These are phyloP conservation scores for Ogataea zsoltii DNA, from an alignment of 805 yeast species.

Conservation along the genomic window DNA sequence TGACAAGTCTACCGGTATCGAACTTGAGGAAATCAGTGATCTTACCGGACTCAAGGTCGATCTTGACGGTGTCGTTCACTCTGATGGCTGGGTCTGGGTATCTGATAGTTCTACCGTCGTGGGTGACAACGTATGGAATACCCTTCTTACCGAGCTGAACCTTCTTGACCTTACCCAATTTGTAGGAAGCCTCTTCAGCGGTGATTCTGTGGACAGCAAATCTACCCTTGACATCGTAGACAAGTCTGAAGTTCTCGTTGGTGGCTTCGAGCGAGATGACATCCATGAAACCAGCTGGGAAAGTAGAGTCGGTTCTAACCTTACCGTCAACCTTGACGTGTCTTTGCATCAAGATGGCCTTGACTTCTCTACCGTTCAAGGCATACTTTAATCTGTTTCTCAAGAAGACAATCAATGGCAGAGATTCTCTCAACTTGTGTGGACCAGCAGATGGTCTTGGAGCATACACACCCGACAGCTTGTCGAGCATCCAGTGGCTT, in stretches of 20 bases:
- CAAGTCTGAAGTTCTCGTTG: slow-evolving; percentile 98
- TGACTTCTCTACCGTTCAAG: slow-evolving; percentile 97
- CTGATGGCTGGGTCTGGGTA: slow-evolving; percentile 98
- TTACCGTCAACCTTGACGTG: slow-evolving; percentile 98
- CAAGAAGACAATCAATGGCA: slow-evolving; percentile 94
- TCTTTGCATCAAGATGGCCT: slow-evolving; percentile 97
- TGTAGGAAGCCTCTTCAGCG: slow-evolving; percentile 97
- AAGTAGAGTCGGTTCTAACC: slow-evolving; percentile 98
- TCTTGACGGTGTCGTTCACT: slow-evolving; percentile 97
- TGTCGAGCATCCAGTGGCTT: slow-evolving; percentile 99
- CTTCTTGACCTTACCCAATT: slow-evolving; percentile 96
- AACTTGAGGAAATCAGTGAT: slow-evolving; percentile 85
- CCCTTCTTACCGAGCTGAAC: slow-evolving; percentile 98
- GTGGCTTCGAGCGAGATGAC: slow-evolving; percentile 97
- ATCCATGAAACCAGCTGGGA: slow-evolving; percentile 99
- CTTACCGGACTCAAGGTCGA: slow-evolving; percentile 95
- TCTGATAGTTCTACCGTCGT: slow-evolving; percentile 99
- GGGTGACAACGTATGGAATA: slow-evolving; percentile 97
- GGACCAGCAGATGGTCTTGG: slow-evolving; percentile 99
- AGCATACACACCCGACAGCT: slow-evolving; percentile 98
- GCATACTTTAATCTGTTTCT: slow-evolving; percentile 99
- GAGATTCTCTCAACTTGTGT: slow-evolving; percentile 97
- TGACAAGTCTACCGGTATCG: slow-evolving; percentile 88
- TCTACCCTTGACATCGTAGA: slow-evolving; percentile 98
- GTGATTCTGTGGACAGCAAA: slow-evolving; percentile 99